Evolutionary conservation across 176 grass and related monocot species (phyloP).

Genomic region (Echinochloa phyllopogon): DNA sequence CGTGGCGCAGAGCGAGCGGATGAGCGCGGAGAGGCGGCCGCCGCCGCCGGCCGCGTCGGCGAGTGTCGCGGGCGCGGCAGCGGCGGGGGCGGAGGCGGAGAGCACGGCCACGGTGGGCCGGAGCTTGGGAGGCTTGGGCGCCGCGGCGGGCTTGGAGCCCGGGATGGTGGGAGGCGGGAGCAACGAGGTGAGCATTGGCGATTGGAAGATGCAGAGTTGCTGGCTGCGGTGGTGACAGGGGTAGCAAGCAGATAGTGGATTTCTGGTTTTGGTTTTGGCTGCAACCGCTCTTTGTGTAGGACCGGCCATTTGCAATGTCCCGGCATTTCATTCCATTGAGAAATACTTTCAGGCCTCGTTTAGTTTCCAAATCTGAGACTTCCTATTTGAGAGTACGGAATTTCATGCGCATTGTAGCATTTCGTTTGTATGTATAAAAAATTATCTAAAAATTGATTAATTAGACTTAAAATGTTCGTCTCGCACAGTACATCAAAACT

Average conservation of each 20-base stretch:
- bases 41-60: background rate
- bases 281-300: too few species aligned
- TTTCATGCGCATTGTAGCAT: too few species aligned
- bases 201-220: background rate
- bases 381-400: too few species aligned
- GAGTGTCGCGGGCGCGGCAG: background rate
- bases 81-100: background rate
- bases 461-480: too few species aligned
- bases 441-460: too few species aligned
- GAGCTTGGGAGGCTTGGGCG: background rate
- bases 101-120: background rate
- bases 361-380: too few species aligned
- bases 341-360: too few species aligned
- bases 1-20: conserved; percentile 47
- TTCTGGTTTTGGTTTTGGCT: conserved; percentile 4
- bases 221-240: background rate
- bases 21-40: conserved; percentile 50
- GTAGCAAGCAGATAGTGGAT: conserved; percentile 19
- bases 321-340: too few species aligned
- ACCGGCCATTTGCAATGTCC: too few species aligned
- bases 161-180: conserved; percentile 41
- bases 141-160: conserved; percentile 19
- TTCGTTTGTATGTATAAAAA: too few species aligned
- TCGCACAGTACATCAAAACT: too few species aligned
- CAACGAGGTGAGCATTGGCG: conserved; percentile 51